Evolutionary conservation across 805 yeast species (phyloP), one percentile per base, ranked within the genome.

Genomic region (Vanderwaltozyma tropicalis): DNA sequence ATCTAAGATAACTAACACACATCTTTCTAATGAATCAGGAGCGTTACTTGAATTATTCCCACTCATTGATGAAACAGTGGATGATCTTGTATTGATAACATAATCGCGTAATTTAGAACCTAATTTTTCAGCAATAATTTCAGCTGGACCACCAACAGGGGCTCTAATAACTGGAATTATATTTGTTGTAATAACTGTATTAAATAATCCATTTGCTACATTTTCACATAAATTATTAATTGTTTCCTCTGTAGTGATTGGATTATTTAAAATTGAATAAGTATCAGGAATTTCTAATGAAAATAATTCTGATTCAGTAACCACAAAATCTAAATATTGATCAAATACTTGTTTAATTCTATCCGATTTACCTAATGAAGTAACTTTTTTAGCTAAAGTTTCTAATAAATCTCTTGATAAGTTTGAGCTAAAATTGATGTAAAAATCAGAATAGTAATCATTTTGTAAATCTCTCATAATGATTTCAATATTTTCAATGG

Each of bases 141-240:
- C 97, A 2, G 97, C 96, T 0, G 99, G 94, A 1, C 96, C 96
- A 34, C 94, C 94, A 30, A 80, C 69, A 32, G 92, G 88, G 37
- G 95, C 80, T 51, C 99, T 74, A 43, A 92, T 85, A 35, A 92
- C 77, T 1, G 99, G 99, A 24, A 92, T 74, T 8, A 78, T 70
- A 12, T 80, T 84, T 55, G 77, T 66, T 10, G 95, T 85, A 47
- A 87, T 71, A 9, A 92, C 71, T 11, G 83, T 68, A 34, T 89
- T 80, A 54, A 85, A 82, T 34, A 92, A 61, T 0, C 96, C 96
- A 46, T 69, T 72, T 15, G 95, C 85, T 27, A 89, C 76, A 21
- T 64, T 57, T 45, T 78, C 82, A 14, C 94, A 86, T 18, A 80
- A 57, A 5, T 50, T 40, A 44, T 80, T 82, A 52, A 92, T 86